Conservation (phyloP, 305 asterid species). For the Fraxinus baroniana region DNA sequence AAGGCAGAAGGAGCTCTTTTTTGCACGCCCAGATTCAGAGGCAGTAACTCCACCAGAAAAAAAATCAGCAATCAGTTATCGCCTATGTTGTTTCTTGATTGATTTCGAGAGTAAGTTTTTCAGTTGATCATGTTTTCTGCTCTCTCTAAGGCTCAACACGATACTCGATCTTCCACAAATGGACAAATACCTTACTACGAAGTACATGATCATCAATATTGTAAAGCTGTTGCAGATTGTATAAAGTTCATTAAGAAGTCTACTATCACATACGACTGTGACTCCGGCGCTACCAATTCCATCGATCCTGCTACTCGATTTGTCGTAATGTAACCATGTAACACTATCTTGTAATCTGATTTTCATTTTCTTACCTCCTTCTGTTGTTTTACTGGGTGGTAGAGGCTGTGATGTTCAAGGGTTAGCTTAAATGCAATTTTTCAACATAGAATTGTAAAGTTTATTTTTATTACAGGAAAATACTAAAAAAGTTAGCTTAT, state of each 20-base stretch:
- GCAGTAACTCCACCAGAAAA: not conserved
- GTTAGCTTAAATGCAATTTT: not conserved
- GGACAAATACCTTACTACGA: not conserved
- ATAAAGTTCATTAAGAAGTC: slow-evolving; percentile 5
- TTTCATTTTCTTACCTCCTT: no score
- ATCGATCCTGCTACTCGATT: not conserved
- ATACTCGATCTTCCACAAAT: not conserved
- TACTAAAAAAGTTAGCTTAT: not conserved
- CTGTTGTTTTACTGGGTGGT: not conserved
- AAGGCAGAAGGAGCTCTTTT: not conserved
- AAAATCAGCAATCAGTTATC: not conserved
- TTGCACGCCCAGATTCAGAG: not conserved
- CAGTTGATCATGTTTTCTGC: not conserved
- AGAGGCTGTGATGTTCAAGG: not conserved
- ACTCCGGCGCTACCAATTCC: not conserved
- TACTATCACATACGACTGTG: not conserved
- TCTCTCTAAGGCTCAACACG: not conserved
- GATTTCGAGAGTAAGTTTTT: not conserved
- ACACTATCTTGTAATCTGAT: not conserved
- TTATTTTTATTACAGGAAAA: not conserved
- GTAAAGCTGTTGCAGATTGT: not conserved
- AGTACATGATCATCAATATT: not conserved
- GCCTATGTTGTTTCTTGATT: not conserved
- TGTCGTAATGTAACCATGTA: not conserved
- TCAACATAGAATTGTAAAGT: not conserved